These are phyloP conservation scores for Litsea cubeba DNA, from an alignment of 164 flowering plant species.

Conservation along the genomic window DNA sequence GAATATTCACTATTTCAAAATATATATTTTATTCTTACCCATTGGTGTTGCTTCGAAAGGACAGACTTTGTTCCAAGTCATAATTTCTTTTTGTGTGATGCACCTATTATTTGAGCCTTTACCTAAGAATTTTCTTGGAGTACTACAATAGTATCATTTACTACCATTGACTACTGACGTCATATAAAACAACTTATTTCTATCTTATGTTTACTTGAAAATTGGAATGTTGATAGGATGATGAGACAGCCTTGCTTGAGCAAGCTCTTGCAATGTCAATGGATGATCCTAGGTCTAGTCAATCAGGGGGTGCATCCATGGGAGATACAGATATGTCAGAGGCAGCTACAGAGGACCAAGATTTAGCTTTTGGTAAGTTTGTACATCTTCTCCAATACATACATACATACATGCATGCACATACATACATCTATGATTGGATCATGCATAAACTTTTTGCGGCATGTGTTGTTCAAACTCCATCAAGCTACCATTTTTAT, in stretches of 20 bases:
- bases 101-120: not conserved
- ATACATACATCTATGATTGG: not conserved
- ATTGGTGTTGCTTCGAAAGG: not conserved
- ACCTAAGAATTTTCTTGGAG: not conserved
- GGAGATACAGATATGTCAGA: conserved; percentile 79
- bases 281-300: conserved; percentile 54
- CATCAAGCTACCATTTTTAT: not conserved
- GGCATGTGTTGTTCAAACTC: not conserved
- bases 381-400: not conserved
- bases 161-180: not conserved
- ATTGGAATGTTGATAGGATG: conserved; percentile 43
- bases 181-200: not conserved
- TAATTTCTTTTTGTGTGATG: not conserved
- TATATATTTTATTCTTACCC: too few relatives aligned
- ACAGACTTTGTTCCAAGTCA: not conserved
- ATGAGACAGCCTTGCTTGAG: conserved; percentile 74
- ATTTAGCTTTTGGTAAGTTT: conserved; percentile 72
- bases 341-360: conserved; percentile 69
- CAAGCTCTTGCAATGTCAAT: conserved; percentile 93
- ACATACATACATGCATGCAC: too few relatives aligned
- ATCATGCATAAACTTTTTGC: not conserved
- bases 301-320: conserved; percentile 20
- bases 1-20: too few relatives aligned
- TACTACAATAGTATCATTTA: not conserved
- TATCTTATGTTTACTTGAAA: not conserved